Evolutionary conservation across 148 eudicot genomes (phyloP), one percentile per base, ranked within the genome.

Genomic region (Spergularia marina): DNA sequence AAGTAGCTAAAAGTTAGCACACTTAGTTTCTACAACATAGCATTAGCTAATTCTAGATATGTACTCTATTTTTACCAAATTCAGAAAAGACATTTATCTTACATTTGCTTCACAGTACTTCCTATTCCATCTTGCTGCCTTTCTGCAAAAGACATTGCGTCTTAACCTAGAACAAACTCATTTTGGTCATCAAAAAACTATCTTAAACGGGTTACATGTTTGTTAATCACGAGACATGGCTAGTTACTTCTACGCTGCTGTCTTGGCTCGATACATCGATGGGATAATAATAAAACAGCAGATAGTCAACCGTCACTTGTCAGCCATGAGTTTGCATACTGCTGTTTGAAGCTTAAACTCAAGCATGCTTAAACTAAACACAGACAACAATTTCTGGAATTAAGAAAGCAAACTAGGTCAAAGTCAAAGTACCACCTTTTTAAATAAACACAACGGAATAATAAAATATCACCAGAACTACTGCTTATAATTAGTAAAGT

Each of bases 331-430:
- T 5, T 5, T 41, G 44, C 6, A 63, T 73, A 36, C 41, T 49
- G 18, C 65, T 60, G 18, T 54, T 52, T 55, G 34, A 21, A 79
- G 39, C 40, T 16, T 15, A 36, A 12, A 18, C 16, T 44, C 53
- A 79, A 17, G 53, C 47, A 74, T 39, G 61, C 18, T 52, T 62
- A 69, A 39, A 74, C 69, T 53, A 79, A 60, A 12, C 40, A 41
- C 12, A 75, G 70, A 70, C 70, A 79, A 6, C 51, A 59, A 8
- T 23, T 73, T 20, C 23, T 20, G 12, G 54, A 40, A 44, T 68
- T 66, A 73, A 44, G 65, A 80, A 64, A 18, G 44, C 15, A 54
- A 23, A 4, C 15, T 5, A 75, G 53, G 76, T 74, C 65, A 74
- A 70, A 40, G 80, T 71, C 75, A 62, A 71, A 52, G 68, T 34